Evolutionary conservation across 1,284 basidiomycete species (phyloP).

Genomic region (Schizophyllum commune): DNA sequence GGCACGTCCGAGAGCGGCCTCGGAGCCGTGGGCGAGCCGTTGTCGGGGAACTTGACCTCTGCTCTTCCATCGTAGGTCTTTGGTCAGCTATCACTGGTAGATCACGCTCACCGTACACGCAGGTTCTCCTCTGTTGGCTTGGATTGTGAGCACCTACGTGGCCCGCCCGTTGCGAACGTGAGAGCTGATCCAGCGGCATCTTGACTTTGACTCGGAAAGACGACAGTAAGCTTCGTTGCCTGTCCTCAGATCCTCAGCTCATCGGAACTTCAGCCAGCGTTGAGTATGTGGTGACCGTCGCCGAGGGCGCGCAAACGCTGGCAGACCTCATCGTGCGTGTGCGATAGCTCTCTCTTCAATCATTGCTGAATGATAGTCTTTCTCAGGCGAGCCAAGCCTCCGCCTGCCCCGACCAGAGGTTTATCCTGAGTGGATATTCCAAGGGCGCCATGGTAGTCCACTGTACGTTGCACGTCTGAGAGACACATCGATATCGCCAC

Average conservation of each 20-base stretch:
- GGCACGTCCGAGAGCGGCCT: not conserved
- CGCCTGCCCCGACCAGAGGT: not conserved
- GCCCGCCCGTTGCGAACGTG: too few relatives aligned
- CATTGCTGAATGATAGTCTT: not conserved
- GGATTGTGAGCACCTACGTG: too few relatives aligned
- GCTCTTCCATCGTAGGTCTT: not conserved
- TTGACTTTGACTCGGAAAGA: too few relatives aligned
- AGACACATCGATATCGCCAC: too few relatives aligned
- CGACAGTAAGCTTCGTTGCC: not conserved
- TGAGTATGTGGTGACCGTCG: not conserved
- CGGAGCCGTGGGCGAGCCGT: not conserved
- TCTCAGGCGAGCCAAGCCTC: not conserved
- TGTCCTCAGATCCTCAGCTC: not conserved
- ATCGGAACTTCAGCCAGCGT: not conserved
- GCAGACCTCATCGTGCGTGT: not conserved
- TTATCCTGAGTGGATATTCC: not conserved
- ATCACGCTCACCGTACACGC: not conserved
- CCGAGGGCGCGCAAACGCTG: not conserved
- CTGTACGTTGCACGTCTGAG: too few relatives aligned
- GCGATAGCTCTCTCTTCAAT: not conserved
- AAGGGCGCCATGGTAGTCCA: not conserved
- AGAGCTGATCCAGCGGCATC: too few relatives aligned
- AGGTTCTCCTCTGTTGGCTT: not conserved
- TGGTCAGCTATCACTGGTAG: not conserved
- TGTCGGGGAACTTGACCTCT: not conserved